Conservation (phyloP, 345 rosid genomes). For the Kandelia obovata region DNA sequence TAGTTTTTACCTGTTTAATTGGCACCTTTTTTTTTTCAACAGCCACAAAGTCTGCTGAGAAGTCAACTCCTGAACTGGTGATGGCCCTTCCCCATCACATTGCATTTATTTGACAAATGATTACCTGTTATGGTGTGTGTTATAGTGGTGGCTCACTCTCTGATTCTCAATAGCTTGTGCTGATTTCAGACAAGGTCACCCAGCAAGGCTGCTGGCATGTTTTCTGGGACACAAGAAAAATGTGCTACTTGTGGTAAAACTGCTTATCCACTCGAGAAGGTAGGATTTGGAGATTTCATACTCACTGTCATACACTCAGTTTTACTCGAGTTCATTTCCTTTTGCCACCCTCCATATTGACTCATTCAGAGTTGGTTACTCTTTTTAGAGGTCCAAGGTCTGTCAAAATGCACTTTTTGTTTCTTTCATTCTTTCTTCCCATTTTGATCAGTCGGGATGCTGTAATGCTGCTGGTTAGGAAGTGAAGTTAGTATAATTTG, state of each 20-base stretch:
- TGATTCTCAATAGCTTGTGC: slow-evolving; percentile 28
- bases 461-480: no score
- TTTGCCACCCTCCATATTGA: background rate
- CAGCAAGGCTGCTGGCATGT: slow-evolving; percentile 92
- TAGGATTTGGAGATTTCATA: slow-evolving; percentile 15
- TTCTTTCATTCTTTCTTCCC: no score
- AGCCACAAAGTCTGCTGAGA: slow-evolving; percentile 91
- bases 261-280: slow-evolving; percentile 98
- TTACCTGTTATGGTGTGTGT: slow-evolving; percentile 1
- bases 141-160: slow-evolving; percentile 8
- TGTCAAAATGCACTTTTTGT: no score
- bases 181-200: slow-evolving; percentile 81
- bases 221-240: slow-evolving; percentile 95
- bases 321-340: no score
- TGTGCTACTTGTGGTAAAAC: slow-evolving; percentile 97
- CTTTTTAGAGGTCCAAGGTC: background rate
- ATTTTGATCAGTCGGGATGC: no score
- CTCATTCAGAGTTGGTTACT: no score
- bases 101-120: slow-evolving; percentile 13
- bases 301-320: background rate
- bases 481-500: no score
- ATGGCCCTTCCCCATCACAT: slow-evolving; percentile 16
- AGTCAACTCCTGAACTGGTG: slow-evolving; percentile 86
- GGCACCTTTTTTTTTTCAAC: slow-evolving; percentile 28
- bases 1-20: slow-evolving; percentile 23